phyloP scores from a whole-genome alignment of 805 yeast species.

The Grigorovia transvaalensis region DNA sequence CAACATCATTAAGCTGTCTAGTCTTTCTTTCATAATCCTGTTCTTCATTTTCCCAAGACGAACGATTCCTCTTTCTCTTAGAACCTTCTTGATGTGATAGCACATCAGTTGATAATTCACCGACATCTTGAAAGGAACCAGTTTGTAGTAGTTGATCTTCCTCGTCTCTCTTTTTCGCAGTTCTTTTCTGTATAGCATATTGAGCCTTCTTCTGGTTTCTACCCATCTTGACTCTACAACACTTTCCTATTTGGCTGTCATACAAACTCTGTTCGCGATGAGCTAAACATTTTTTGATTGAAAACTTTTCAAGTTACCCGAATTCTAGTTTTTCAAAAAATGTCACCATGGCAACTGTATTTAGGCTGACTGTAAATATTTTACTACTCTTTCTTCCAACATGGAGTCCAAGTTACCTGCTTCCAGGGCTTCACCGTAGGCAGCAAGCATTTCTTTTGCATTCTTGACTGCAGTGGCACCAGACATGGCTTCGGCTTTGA shows the following conservation, averaged over 20 bases:
- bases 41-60: constrained; percentile 61
- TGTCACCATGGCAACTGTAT: not conserved
- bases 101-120: constrained; percentile 12
- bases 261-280: constrained; percentile 7
- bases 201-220: constrained; percentile 20
- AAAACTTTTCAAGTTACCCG: not conserved
- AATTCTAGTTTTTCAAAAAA: not conserved
- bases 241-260: not conserved
- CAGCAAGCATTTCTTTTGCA: constrained; percentile 36
- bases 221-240: constrained; percentile 14
- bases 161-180: constrained; percentile 23
- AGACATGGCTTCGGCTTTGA: constrained; percentile 28
- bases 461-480: constrained; percentile 33
- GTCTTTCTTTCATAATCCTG: constrained; percentile 72
- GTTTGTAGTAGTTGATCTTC: constrained; percentile 22
- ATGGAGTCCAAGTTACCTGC: constrained; percentile 28
- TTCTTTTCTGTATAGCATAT: constrained; percentile 19
- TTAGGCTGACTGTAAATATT: not conserved
- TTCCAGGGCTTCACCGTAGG: constrained; percentile 42
- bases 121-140: constrained; percentile 17
- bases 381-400: constrained; percentile 1
- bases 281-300: constrained; percentile 1
- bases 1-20: constrained; percentile 38
- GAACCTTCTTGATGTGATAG: constrained; percentile 1
- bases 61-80: constrained; percentile 5